A percentile compares a stretch with the other conserved stretches of the same genome.
phyloP scores from a whole-genome alignment of 2,329 filamentous ascomycete genomes.

The Drechslerella coelobrocha region DNA sequence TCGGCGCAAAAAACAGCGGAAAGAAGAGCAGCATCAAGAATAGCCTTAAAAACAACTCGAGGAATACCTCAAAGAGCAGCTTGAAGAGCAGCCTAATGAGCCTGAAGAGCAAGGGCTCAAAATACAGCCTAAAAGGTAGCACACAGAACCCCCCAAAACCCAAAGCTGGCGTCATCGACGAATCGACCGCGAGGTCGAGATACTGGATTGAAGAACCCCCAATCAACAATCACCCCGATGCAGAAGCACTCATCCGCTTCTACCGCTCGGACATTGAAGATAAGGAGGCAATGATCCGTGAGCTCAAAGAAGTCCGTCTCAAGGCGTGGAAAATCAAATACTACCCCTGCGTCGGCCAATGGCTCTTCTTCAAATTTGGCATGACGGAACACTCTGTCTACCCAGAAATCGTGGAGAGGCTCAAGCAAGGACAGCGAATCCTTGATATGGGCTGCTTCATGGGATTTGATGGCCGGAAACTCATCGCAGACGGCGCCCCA shows the following conservation, averaged over 20 bases:
- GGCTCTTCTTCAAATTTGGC: constrained; percentile 58
- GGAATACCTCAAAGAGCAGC: too few relatives aligned
- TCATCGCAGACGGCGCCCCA: constrained; percentile 36
- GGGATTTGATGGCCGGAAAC: constrained; percentile 43
- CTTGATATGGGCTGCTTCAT: constrained; percentile 50
- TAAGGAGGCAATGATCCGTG: constrained; percentile 23
- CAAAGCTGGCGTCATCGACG: constrained; percentile 28
- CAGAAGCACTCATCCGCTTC: constrained; percentile 30
- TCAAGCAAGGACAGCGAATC: constrained; percentile 50
- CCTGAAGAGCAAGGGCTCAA: too few relatives aligned
- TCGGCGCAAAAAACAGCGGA: neutral
- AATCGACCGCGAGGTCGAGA: constrained; percentile 42
- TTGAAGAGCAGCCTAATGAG: too few relatives aligned
- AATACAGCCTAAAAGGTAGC: too few relatives aligned
- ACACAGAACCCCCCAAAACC: neutral
- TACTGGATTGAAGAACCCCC: constrained; percentile 48
- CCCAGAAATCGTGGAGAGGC: constrained; percentile 54
- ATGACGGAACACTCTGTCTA: constrained; percentile 57
- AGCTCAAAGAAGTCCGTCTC: constrained; percentile 40
- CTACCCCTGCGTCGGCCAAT: constrained; percentile 58
- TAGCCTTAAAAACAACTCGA: neutral
- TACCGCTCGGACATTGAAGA: constrained; percentile 35
- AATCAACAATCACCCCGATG: constrained; percentile 39
- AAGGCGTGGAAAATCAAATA: constrained; percentile 58
- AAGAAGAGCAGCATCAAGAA: neutral